Evolutionary conservation across 768 basidiomycete genomes (phyloP).

Genomic region (Rhodotorula kratochvilovae): DNA sequence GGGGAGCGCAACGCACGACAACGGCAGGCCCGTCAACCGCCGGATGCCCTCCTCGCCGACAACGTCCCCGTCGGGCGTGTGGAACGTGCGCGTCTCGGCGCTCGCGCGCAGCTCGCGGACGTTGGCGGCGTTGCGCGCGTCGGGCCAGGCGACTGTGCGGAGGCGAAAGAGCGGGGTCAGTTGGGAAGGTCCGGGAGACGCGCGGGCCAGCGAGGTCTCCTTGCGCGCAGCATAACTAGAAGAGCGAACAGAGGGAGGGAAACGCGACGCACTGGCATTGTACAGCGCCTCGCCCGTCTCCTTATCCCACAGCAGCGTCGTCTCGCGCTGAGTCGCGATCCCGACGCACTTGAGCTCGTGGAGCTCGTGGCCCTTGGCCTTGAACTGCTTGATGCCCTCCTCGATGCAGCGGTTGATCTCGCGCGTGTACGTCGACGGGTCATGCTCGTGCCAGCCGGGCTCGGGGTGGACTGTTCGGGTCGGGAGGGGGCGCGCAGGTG

Average conservation of each 20-base stretch:
- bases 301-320: constrained; percentile 86
- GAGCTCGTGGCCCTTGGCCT: constrained; percentile 68
- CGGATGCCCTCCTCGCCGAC: constrained; percentile 60
- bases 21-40: constrained; percentile 48
- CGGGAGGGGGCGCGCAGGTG: neutral
- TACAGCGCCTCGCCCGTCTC: constrained; percentile 82
- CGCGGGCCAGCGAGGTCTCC: neutral
- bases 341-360: constrained; percentile 87
- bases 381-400: constrained; percentile 65
- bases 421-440: constrained; percentile 72
- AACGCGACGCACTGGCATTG: constrained; percentile 54
- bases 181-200: neutral
- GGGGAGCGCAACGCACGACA: constrained; percentile 31
- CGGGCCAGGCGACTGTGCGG: constrained; percentile 78
- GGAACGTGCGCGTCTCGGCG: constrained; percentile 55
- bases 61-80: constrained; percentile 24
- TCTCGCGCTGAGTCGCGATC: constrained; percentile 93
- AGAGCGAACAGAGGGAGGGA: neutral
- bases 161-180: neutral
- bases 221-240: too few relatives aligned
- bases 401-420: constrained; percentile 72
- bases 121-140: constrained; percentile 79
- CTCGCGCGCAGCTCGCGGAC: constrained; percentile 75
- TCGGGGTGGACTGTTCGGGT: constrained; percentile 45
- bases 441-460: constrained; percentile 88